Conservation (phyloP, 1,284 basidiomycete species). For the Singerocomus rubriflavus region DNA sequence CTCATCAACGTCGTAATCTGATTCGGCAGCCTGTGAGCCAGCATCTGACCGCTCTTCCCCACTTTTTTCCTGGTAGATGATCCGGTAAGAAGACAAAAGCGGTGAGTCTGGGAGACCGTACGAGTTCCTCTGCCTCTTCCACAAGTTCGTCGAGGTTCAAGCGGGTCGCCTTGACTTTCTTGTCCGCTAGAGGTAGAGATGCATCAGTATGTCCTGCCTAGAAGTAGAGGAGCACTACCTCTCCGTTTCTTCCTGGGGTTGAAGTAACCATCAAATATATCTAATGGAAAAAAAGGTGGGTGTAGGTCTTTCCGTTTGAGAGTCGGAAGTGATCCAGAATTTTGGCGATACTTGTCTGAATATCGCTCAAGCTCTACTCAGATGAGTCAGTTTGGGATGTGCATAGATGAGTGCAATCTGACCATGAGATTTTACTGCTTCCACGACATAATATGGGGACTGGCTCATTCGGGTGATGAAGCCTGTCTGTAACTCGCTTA, state of each 20-base stretch:
- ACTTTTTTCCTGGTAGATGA: constrained; percentile 54
- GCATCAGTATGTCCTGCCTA: background rate
- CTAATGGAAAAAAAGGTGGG: constrained; percentile 72
- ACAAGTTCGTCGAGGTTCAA: constrained; percentile 64
- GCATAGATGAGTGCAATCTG: background rate
- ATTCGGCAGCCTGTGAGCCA: constrained; percentile 57
- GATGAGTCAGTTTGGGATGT: background rate
- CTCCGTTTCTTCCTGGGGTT: constrained; percentile 67
- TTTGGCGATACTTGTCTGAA: constrained; percentile 76
- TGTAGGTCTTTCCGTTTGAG: constrained; percentile 69
- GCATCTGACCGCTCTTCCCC: constrained; percentile 61
- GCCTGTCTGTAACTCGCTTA: constrained; percentile 63
- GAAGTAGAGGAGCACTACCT: constrained; percentile 26
- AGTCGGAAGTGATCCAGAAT: constrained; percentile 53
- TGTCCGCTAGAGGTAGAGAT: constrained; percentile 29
- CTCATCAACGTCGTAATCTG: constrained; percentile 80
- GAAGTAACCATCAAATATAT: constrained; percentile 73
- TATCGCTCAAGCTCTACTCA: constrained; percentile 65
- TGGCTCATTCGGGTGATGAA: constrained; percentile 59
- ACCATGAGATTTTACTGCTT: constrained; percentile 66
- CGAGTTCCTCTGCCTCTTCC: constrained; percentile 63
- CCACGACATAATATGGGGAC: constrained; percentile 72
- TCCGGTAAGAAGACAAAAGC: background rate
- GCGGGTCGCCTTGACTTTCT: constrained; percentile 39
- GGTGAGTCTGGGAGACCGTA: constrained; percentile 27